Base-by-base conservation (phyloP, 2,329 filamentous ascomycete genomes). In the Calcarisporium arbuscula region DNA sequence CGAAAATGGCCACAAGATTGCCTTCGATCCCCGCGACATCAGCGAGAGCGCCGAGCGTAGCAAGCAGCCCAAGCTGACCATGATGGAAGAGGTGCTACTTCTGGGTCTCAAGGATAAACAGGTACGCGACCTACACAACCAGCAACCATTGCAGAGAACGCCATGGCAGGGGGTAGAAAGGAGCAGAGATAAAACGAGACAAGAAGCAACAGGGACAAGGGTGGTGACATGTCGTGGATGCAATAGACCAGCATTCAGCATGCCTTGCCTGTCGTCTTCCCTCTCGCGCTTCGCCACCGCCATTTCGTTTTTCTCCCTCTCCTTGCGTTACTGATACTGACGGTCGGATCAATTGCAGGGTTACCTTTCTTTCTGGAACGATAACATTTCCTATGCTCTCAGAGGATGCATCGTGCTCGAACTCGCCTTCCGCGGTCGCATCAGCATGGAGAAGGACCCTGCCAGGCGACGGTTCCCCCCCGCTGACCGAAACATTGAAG, bases 301-400 rank as follows among this genome's bases (percentile, higher is more conserved):
- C 12, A 16, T 14, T 11, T 11, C 12, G 17, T 28, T 22, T 25
- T 9, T 10, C 32, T 19, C n/a, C n/a, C 19, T 20, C 18, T 25
- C 28, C 18, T 22, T 33, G 6, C 30, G 16, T 27, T 33, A 25
- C 19, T 17, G 28, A 16, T 23, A 23, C 14, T 16, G 11, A 12
- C n/a, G n/a, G n/a, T n/a, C n/a, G n/a, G n/a, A n/a, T 25, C n/a
- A 30, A 25, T 25, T 19, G 34, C 57, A 95, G 88, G 92, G 92
- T 47, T 96, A 98, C 58, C 80, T 98, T 44, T 96, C 90, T 19
- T 98, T 98, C 66, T 98, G 92, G 92, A 98, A 98, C 66, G 92
- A 98, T 66, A 98, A 98, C 67, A 98, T 98, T 56, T 95, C 89
- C 41, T 98, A 98, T 61, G 92, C 92, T 46, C 74, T 98, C 43